Percentiles rank a stretch among this genome's conserved stretches.
phyloP scores from a whole-genome alignment of 768 basidiomycete genomes.

The Agaricus blazei region DNA sequence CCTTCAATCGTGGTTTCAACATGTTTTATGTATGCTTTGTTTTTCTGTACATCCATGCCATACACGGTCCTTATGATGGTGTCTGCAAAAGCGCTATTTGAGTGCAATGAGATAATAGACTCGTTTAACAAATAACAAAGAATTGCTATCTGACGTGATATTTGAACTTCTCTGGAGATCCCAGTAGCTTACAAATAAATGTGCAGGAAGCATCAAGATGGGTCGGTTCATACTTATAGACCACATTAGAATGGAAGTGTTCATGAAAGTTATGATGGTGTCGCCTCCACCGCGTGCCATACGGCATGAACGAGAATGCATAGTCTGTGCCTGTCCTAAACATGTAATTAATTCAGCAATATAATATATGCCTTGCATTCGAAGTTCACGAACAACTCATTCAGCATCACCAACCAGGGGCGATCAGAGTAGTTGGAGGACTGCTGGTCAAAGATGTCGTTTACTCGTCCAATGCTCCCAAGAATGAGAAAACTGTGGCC shows the following conservation, averaged over 20 bases:
- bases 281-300: slow-evolving; percentile 8
- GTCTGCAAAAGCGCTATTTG: slow-evolving; percentile 29
- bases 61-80: slow-evolving; percentile 26
- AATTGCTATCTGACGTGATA: slow-evolving; percentile 41
- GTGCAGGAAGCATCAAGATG: neutral
- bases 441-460: slow-evolving; percentile 4
- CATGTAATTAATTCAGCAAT: neutral
- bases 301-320: neutral
- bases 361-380: neutral
- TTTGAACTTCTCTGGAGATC: slow-evolving; percentile 6
- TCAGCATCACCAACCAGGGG: neutral
- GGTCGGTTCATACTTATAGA: slow-evolving; percentile 1
- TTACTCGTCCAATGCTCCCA: neutral
- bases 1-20: slow-evolving; percentile 24
- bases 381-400: slow-evolving; percentile 1
- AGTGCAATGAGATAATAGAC: neutral
- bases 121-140: neutral
- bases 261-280: slow-evolving; percentile 9
- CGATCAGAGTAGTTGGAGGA: slow-evolving; percentile 7
- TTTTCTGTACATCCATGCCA: slow-evolving; percentile 23
- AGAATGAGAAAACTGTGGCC: slow-evolving; percentile 11
- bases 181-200: slow-evolving; percentile 1
- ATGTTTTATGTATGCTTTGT: slow-evolving; percentile 29
- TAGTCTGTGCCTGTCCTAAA: slow-evolving; percentile 7
- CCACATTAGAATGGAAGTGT: slow-evolving; percentile 8